These are phyloP conservation scores for Sclerospora graminicola DNA, from an alignment of 352 stramenopile genomes.

Conservation along the genomic window DNA sequence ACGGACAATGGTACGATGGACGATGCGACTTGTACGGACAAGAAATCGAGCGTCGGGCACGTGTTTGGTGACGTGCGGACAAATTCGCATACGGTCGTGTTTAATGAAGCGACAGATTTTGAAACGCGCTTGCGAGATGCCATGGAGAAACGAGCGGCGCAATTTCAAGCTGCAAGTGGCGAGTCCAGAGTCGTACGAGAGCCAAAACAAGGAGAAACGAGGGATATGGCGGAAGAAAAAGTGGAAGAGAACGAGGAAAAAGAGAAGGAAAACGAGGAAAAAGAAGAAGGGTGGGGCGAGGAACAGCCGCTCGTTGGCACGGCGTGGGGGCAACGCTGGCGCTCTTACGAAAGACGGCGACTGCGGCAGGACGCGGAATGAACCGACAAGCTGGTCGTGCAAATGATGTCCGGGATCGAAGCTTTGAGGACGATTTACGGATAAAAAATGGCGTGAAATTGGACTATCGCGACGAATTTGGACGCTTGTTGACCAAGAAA, in stretches of 20 bases:
- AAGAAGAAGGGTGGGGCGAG: conserved; percentile 60
- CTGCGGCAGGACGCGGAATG: conserved; percentile 75
- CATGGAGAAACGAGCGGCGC: conserved; percentile 56
- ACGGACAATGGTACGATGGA: conserved; percentile 4
- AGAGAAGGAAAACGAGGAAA: conserved; percentile 38
- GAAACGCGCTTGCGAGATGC: conserved; percentile 61
- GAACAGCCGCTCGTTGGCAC: conserved; percentile 75
- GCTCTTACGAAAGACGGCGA: conserved; percentile 89
- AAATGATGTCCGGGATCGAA: conserved; percentile 92
- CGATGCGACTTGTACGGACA: background rate
- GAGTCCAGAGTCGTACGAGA: conserved; percentile 10
- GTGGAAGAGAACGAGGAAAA: conserved; percentile 27
- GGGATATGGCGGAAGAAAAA: conserved; percentile 14
- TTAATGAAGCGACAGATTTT: conserved; percentile 82
- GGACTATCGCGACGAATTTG: conserved; percentile 97
- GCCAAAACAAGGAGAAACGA: conserved; percentile 24
- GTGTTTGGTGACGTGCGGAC: conserved; percentile 19
- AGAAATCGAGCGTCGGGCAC: conserved; percentile 42
- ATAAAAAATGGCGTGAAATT: conserved; percentile 85
- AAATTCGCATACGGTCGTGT: conserved; percentile 49
- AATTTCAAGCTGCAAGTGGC: conserved; percentile 29
- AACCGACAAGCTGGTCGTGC: conserved; percentile 89
- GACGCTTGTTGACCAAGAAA: conserved; percentile 93
- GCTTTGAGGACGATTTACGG: conserved; percentile 79
- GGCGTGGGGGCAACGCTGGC: conserved; percentile 90